Percentiles rank a stretch among this genome's conserved stretches.
phyloP scores from a whole-genome alignment of 2,329 filamentous ascomycete genomes.

The Ophiostoma populinum region DNA sequence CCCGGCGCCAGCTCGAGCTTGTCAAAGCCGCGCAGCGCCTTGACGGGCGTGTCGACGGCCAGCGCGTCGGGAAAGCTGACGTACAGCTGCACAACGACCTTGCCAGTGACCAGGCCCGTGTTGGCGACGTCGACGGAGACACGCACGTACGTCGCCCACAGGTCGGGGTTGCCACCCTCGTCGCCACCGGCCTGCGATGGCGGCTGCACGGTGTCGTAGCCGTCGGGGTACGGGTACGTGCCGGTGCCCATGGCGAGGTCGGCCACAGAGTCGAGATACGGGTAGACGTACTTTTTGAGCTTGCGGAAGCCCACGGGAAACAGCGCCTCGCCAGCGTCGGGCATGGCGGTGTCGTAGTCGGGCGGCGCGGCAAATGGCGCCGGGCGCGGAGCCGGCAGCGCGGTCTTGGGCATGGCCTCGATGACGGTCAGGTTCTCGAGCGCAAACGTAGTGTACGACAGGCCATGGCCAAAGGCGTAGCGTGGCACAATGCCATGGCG shows the following conservation, averaged over 20 bases:
- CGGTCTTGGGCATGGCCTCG: constrained; percentile 27
- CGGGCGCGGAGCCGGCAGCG: constrained; percentile 21
- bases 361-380: constrained; percentile 31
- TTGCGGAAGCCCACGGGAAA: constrained; percentile 41
- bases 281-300: constrained; percentile 56
- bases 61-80: constrained; percentile 21
- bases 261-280: constrained; percentile 40
- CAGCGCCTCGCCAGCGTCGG: constrained; percentile 35
- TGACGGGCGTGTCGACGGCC: constrained; percentile 18
- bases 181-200: constrained; percentile 51
- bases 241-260: constrained; percentile 22
- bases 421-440: constrained; percentile 36
- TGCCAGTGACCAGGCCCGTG: constrained; percentile 25
- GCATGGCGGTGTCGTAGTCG: constrained; percentile 34
- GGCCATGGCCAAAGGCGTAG: constrained; percentile 73
- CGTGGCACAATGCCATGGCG: constrained; percentile 55
- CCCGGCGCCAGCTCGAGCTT: constrained; percentile 42
- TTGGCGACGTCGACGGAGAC: constrained; percentile 37
- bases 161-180: constrained; percentile 48
- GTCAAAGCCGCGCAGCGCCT: constrained; percentile 55
- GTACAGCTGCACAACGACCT: constrained; percentile 31
- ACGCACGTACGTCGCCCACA: constrained; percentile 38
- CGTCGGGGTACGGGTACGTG: constrained; percentile 34
- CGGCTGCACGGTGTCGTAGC: constrained; percentile 30
- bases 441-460: constrained; percentile 63